These are phyloP conservation scores for Phytophthora capsici DNA, from an alignment of 352 stramenopile species.

Conservation along the genomic window DNA sequence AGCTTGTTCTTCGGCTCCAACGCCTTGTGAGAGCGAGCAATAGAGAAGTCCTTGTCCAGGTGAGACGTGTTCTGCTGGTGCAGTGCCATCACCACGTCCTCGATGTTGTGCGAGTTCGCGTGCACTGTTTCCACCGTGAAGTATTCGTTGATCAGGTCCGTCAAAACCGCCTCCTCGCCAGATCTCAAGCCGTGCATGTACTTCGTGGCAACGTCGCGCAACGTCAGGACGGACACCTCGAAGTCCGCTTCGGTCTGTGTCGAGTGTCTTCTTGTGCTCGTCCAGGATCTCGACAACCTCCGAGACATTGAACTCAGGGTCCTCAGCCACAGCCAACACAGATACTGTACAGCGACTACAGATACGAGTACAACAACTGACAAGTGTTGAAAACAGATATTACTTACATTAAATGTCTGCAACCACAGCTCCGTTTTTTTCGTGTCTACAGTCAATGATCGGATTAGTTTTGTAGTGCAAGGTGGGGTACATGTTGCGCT, in stretches of 20 bases:
- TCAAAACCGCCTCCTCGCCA: constrained; percentile 66
- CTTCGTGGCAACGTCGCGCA: constrained; percentile 84
- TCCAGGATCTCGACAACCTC: constrained; percentile 71
- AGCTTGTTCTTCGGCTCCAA: too few relatives aligned
- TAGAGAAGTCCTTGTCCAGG: too few relatives aligned
- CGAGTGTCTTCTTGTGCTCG: constrained; percentile 63
- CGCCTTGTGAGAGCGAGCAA: too few relatives aligned
- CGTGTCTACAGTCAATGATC: too few relatives aligned
- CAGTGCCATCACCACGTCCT: constrained; percentile 83
- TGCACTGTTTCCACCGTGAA: constrained; percentile 80
- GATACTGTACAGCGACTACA: too few relatives aligned
- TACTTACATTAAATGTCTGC: too few relatives aligned
- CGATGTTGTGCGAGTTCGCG: constrained; percentile 80
- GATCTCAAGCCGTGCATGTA: constrained; percentile 82
- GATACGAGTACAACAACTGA: too few relatives aligned
- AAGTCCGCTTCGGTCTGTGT: constrained; percentile 76
- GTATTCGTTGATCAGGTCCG: constrained; percentile 84
- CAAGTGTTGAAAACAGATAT: too few relatives aligned
- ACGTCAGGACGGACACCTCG: constrained; percentile 62
- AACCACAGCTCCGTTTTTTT: too few relatives aligned
- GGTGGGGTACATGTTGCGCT: too few relatives aligned
- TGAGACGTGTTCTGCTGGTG: too few relatives aligned
- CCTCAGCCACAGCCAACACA: constrained; percentile 40
- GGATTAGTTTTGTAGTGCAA: too few relatives aligned
- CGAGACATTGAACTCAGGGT: constrained; percentile 57